phyloP scores from a whole-genome alignment of 495 filamentous ascomycete genomes.

The Trichocladium antarcticum region DNA sequence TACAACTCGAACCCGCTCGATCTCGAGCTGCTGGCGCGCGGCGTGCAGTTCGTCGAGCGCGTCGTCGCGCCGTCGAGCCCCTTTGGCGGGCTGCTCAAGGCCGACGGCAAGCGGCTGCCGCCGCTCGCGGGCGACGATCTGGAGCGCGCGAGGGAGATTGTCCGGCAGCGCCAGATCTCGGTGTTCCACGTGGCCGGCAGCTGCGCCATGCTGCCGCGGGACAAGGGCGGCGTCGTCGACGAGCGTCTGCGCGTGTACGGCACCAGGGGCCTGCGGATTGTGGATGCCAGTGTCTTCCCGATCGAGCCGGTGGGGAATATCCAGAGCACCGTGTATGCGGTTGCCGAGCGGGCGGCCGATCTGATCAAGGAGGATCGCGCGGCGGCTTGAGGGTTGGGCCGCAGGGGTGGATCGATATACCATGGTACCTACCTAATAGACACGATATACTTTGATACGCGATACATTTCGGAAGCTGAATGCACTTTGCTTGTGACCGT shows the following conservation, averaged over 20 bases:
- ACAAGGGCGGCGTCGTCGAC: constrained; percentile 34
- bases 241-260: constrained; percentile 41
- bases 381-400: no score
- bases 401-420: no score
- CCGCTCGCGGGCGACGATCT: constrained; percentile 17
- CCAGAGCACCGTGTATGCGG: constrained; percentile 41
- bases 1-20: constrained; percentile 46
- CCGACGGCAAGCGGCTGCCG: constrained; percentile 20
- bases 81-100: constrained; percentile 28
- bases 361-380: constrained; percentile 36
- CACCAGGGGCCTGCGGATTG: constrained; percentile 35
- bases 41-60: constrained; percentile 35
- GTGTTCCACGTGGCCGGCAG: constrained; percentile 32
- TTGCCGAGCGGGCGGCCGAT: constrained; percentile 47
- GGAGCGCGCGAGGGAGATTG: constrained; percentile 30
- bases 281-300: constrained; percentile 47
- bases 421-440: no score
- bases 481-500: no score
- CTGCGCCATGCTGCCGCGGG: constrained; percentile 28
- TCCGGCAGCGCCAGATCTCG: constrained; percentile 28
- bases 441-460: no score
- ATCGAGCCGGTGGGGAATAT: constrained; percentile 40
- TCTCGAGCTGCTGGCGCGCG: constrained; percentile 38
- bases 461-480: no score
- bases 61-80: constrained; percentile 31